These are phyloP conservation scores for Lumnitzera racemosa DNA, from an alignment of 345 rosid species.

Conservation along the genomic window DNA sequence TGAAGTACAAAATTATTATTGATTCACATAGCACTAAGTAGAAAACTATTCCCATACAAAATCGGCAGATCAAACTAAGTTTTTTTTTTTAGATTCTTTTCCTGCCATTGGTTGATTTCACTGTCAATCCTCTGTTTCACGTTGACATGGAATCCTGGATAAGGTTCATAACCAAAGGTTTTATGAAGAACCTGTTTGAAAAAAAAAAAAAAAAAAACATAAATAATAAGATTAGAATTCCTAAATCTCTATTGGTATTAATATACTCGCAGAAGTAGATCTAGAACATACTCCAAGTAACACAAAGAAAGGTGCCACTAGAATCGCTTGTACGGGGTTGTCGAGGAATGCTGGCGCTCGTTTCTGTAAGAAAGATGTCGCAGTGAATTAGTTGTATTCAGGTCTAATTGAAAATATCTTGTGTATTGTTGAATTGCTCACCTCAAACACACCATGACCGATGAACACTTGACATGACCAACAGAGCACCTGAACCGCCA, in stretches of 20 bases:
- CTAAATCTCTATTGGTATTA: no score
- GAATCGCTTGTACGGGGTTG: slow-evolving; percentile 7
- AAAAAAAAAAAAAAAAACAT: no score
- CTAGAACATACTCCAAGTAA: slow-evolving; percentile 9
- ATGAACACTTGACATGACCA: slow-evolving; percentile 9
- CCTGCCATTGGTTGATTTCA: slow-evolving; percentile 4
- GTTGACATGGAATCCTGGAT: slow-evolving; percentile 6
- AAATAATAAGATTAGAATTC: no score
- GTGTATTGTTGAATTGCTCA: not conserved
- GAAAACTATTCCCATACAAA: no score
- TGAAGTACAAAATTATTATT: no score
- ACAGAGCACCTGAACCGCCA: slow-evolving; percentile 6
- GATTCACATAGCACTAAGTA: no score
- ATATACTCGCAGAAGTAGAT: no score
- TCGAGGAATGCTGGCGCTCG: slow-evolving; percentile 4
- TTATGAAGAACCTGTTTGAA: slow-evolving; percentile 9
- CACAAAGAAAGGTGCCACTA: slow-evolving; percentile 12
- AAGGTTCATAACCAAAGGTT: slow-evolving; percentile 7
- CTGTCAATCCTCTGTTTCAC: slow-evolving; percentile 1
- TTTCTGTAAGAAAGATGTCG: slow-evolving; percentile 4
- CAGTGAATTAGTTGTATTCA: no score
- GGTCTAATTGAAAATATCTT: no score
- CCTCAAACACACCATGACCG: slow-evolving; percentile 12
- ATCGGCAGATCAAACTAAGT: no score
- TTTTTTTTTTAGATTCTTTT: not conserved